phyloP scores from a whole-genome alignment of 305 asterid genomes.

The Fraxinus paxiana region DNA sequence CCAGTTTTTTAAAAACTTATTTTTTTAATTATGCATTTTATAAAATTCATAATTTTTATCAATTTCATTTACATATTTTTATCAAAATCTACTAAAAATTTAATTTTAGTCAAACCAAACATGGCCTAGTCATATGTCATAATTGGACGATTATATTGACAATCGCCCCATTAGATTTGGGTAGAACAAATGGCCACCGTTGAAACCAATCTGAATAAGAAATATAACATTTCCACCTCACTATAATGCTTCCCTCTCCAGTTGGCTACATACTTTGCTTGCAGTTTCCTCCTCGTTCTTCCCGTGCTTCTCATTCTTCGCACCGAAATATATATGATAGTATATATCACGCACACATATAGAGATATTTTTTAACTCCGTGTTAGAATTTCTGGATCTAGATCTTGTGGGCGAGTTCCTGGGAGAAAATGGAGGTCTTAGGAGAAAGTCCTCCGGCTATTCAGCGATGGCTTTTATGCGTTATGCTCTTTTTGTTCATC shows the following conservation, averaged over 20 bases:
- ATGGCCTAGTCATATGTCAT: neutral
- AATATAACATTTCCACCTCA: neutral
- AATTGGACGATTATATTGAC: neutral
- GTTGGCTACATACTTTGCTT: neutral
- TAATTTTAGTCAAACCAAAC: neutral
- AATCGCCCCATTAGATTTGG: neutral
- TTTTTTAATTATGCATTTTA: too few relatives aligned
- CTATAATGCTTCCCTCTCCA: neutral
- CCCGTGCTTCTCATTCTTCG: neutral
- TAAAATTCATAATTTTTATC: neutral
- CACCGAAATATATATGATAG: neutral
- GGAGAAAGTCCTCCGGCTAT: conserved; percentile 29
- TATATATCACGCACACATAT: neutral
- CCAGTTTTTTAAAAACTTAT: neutral
- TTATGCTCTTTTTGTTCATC: conserved; percentile 23
- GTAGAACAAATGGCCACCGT: neutral
- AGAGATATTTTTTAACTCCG: neutral
- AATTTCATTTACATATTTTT: neutral
- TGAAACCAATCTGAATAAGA: neutral
- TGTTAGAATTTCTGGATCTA: neutral
- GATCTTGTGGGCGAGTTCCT: neutral
- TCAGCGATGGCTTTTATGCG: conserved; percentile 28
- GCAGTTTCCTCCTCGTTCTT: conserved; percentile 6
- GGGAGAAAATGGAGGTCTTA: conserved; percentile 42
- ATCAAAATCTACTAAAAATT: neutral